Conservation (phyloP, 768 basidiomycete species). For the Boletus sensibilis region DNA sequence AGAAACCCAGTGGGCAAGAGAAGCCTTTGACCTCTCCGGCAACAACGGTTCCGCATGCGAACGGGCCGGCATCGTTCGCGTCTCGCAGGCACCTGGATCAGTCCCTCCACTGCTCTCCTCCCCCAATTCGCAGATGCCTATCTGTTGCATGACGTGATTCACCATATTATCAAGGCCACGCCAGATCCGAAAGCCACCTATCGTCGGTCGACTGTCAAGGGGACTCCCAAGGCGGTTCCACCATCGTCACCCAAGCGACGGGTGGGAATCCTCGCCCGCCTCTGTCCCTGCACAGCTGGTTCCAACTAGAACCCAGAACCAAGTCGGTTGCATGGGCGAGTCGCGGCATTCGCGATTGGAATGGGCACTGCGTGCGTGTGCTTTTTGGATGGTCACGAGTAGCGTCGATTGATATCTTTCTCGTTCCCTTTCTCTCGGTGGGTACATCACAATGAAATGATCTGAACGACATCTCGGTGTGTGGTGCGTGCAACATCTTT, state of each 20-base stretch:
- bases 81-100: constrained; percentile 89
- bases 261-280: constrained; percentile 55
- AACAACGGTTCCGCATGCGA: constrained; percentile 74
- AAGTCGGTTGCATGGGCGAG: constrained; percentile 83
- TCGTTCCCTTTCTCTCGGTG: neutral
- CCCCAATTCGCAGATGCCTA: constrained; percentile 58
- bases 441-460: constrained; percentile 7
- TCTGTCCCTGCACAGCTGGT: constrained; percentile 32
- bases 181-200: constrained; percentile 76
- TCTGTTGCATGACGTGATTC: too few species aligned
- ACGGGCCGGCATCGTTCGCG: constrained; percentile 56
- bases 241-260: constrained; percentile 55
- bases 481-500: neutral
- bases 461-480: neutral
- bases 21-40: constrained; percentile 68
- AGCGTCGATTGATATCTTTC: neutral
- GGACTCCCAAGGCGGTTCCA: constrained; percentile 28
- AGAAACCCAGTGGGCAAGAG: constrained; percentile 84
- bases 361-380: constrained; percentile 73
- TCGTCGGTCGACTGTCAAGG: constrained; percentile 58
- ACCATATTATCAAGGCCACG: constrained; percentile 61
- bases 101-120: constrained; percentile 58
- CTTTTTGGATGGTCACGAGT: neutral
- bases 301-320: constrained; percentile 60
- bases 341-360: constrained; percentile 80